These are phyloP conservation scores for Avena sativa DNA, from an alignment of 176 grass and related monocot species.

Conservation along the genomic window DNA sequence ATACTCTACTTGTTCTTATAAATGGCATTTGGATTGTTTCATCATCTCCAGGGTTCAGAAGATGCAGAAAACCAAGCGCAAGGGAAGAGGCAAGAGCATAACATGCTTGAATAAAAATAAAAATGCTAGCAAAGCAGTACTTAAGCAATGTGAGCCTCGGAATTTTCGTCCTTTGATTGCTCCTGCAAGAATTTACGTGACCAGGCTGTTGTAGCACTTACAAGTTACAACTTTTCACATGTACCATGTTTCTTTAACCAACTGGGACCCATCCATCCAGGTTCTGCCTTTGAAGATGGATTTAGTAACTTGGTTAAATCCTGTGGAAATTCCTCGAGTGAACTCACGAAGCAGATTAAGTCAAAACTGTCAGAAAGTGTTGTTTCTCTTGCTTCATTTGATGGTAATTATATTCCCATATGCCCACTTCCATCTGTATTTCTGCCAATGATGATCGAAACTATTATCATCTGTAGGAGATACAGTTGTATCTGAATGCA, in stretches of 20 bases:
- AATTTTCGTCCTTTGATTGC: neutral
- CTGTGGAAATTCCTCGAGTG: neutral
- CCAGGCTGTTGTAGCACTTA: neutral
- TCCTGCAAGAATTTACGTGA: slow-evolving; percentile 2
- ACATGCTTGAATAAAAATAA: neutral
- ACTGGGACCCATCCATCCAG: neutral
- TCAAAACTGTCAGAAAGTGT: neutral
- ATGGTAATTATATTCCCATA: neutral
- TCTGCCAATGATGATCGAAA: slow-evolving; percentile 1
- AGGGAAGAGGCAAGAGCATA: slow-evolving; percentile 1
- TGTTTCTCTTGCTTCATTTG: slow-evolving; percentile 9
- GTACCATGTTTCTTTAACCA: neutral
- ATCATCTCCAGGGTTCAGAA: slow-evolving; percentile 8
- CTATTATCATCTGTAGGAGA: slow-evolving; percentile 9
- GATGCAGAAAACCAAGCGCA: slow-evolving; percentile 17
- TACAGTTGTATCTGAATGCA: slow-evolving; percentile 10
- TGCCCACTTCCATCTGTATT: neutral
- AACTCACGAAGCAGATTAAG: slow-evolving; percentile 2
- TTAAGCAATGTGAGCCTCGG: neutral
- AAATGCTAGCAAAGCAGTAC: neutral
- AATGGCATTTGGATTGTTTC: neutral
- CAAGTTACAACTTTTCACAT: neutral
- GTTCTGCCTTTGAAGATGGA: neutral
- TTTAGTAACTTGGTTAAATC: slow-evolving; percentile 7
- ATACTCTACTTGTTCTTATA: neutral